A percentile compares a stretch with the other conserved stretches of the same genome.
Evolutionary conservation across 1,284 basidiomycete genomes (phyloP).

Genomic region (Cutaneotrichosporon dermatis): DNA sequence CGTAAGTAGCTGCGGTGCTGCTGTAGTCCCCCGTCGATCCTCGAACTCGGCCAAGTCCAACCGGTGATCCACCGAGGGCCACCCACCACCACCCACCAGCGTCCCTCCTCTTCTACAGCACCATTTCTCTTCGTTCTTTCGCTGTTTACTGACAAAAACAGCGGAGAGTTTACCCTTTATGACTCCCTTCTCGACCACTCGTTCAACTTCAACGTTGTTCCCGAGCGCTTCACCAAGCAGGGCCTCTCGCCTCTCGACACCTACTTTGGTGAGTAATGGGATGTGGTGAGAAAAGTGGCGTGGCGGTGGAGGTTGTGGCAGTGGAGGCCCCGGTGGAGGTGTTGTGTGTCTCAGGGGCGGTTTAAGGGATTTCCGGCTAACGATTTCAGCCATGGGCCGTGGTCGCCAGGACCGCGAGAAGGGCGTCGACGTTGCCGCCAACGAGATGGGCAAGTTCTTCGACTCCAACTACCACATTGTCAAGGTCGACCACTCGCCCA

Average conservation of each 20-base stretch:
- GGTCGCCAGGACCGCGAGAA: constrained; percentile 80
- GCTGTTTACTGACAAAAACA: constrained; percentile 41
- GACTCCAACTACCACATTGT: constrained; percentile 99
- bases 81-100: too few species aligned
- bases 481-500: constrained; percentile 91
- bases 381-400: constrained; percentile 75
- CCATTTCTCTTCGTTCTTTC: not conserved
- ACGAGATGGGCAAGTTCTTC: constrained; percentile 99
- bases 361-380: not conserved
- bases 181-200: constrained; percentile 99
- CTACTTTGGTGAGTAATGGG: constrained; percentile 63
- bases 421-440: constrained; percentile 93
- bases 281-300: not conserved
- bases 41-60: too few species aligned
- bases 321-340: not conserved
- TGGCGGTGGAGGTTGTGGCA: not conserved
- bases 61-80: too few species aligned
- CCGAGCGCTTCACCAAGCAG: constrained; percentile 85
- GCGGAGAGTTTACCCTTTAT: constrained; percentile 97
- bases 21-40: too few species aligned
- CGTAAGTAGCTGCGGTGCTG: constrained; percentile 55
- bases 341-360: not conserved
- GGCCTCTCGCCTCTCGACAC: constrained; percentile 87
- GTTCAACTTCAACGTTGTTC: constrained; percentile 93
- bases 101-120: too few species aligned